Evolutionary conservation across 106 monocot species (phyloP).

Genomic region (Dendrobium catenatum): DNA sequence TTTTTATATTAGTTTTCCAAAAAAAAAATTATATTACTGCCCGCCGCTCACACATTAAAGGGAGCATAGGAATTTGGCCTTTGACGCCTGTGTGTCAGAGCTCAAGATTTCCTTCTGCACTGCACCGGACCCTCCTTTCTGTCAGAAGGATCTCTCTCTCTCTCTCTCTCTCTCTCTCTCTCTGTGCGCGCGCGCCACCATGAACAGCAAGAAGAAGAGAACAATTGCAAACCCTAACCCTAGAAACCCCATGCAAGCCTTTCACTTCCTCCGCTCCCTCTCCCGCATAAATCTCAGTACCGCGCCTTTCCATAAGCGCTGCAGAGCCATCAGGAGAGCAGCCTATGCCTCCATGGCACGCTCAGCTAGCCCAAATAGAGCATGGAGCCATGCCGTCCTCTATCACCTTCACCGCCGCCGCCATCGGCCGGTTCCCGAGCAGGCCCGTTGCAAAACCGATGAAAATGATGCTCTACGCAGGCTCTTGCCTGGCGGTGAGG

Average conservation of each 20-base stretch:
- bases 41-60: neutral
- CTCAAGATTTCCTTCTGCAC: neutral
- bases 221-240: constrained; percentile 26
- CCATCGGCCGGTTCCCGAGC: neutral
- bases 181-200: neutral
- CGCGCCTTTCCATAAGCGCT: constrained; percentile 9
- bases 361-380: constrained; percentile 13
- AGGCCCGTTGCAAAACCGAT: neutral
- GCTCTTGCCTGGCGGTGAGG: constrained; percentile 40
- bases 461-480: constrained; percentile 24
- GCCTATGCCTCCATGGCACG: constrained; percentile 54
- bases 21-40: no score
- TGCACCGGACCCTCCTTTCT: neutral
- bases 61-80: neutral
- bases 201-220: neutral
- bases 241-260: constrained; percentile 26
- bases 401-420: neutral
- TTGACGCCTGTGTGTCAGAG: constrained; percentile 7
- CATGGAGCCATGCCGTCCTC: constrained; percentile 41
- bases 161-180: constrained; percentile 11
- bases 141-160: constrained; percentile 14
- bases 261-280: constrained; percentile 40
- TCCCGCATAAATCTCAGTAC: constrained; percentile 12
- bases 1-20: neutral
- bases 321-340: constrained; percentile 25